Evolutionary conservation across 208 protist genomes (phyloP).

Genomic region (Acanthamoeba quina): DNA sequence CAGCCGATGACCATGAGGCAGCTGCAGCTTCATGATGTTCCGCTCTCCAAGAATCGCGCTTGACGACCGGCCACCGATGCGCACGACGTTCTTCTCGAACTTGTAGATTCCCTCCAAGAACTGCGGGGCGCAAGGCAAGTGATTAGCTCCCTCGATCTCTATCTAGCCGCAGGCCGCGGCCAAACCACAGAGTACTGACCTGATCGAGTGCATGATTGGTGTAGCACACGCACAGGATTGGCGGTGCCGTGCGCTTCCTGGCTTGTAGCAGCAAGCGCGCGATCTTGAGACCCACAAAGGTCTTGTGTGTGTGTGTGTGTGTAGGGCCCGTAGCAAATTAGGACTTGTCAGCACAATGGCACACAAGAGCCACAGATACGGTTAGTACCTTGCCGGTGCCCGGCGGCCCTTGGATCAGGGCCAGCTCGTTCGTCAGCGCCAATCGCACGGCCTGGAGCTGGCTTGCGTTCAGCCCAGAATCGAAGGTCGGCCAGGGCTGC

Average conservation of each 20-base stretch:
- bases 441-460: constrained; percentile 81
- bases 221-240: constrained; percentile 84
- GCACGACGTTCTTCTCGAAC: constrained; percentile 76
- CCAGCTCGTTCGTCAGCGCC: constrained; percentile 77
- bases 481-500: constrained; percentile 15
- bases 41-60: constrained; percentile 57
- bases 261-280: neutral
- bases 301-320: too few species aligned
- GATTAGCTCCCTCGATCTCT: too few species aligned
- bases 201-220: constrained; percentile 90
- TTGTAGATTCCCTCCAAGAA: constrained; percentile 67
- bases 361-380: constrained; percentile 75
- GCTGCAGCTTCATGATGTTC: constrained; percentile 73
- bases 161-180: neutral
- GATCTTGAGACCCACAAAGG: constrained; percentile 63
- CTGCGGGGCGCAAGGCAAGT: neutral
- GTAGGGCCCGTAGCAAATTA: too few species aligned
- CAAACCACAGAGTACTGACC: constrained; percentile 22
- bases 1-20: neutral
- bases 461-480: constrained; percentile 73
- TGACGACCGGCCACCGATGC: constrained; percentile 80
- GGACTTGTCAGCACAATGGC: neutral
- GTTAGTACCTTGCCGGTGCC: constrained; percentile 87
- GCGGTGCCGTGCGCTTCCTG: neutral
- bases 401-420: constrained; percentile 87